phyloP scores from a whole-genome alignment of 129 eudicot species.

The Escallonia herrerae region DNA sequence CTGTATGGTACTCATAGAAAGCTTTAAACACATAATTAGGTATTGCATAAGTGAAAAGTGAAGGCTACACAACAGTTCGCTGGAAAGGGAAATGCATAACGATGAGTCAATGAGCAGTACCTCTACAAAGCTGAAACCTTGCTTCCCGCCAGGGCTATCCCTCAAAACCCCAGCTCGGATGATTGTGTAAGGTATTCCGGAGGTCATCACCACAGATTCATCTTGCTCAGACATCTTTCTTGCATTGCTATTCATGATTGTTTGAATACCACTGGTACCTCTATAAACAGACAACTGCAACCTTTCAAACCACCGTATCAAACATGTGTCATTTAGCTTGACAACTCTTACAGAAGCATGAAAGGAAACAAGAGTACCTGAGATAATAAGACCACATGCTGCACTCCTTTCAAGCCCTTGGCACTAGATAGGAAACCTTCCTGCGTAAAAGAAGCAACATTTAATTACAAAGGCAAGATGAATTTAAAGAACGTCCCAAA shows the following conservation, averaged over 20 bases:
- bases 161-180: constrained; percentile 57
- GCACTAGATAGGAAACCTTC: constrained; percentile 66
- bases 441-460: constrained; percentile 24
- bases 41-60: too few species aligned
- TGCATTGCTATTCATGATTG: constrained; percentile 65
- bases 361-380: constrained; percentile 49
- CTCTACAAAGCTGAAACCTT: constrained; percentile 76
- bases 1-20: too few species aligned
- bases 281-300: constrained; percentile 87
- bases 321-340: constrained; percentile 10
- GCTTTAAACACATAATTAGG: too few species aligned
- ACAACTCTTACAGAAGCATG: constrained; percentile 6
- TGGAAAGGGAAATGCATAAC: not conserved
- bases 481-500: too few species aligned
- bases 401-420: constrained; percentile 65
- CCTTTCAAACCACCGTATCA: constrained; percentile 39
- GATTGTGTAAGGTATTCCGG: constrained; percentile 75
- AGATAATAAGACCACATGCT: constrained; percentile 79
- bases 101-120: constrained; percentile 21
- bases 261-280: constrained; percentile 82
- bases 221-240: constrained; percentile 72
- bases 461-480: too few species aligned
- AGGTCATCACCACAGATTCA: constrained; percentile 47
- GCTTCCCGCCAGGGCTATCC: constrained; percentile 68
- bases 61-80: not conserved